Evolutionary conservation across 2,329 filamentous ascomycete genomes (phyloP).

Genomic region (Fusarium fracticaudum): DNA sequence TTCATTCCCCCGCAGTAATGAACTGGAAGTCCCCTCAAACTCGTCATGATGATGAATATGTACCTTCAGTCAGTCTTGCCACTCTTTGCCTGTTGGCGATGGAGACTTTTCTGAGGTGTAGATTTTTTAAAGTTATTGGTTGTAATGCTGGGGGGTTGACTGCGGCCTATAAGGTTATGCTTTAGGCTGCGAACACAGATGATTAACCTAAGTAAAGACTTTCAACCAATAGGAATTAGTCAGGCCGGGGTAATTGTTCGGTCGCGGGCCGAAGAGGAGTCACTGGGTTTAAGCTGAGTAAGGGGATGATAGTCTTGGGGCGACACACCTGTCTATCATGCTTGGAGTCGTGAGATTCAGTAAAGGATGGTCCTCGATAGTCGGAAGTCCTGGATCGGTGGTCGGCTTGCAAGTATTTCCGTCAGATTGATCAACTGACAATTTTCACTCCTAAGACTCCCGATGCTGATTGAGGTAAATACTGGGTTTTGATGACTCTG

Average conservation of each 20-base stretch:
- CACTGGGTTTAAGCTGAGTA: neutral
- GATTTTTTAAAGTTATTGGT: neutral
- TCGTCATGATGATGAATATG: neutral
- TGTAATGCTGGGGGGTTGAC: fast-evolving
- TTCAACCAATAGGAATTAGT: neutral
- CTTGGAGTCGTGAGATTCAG: neutral
- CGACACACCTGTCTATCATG: neutral
- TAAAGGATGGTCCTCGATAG: no score
- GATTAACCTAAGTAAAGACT: neutral
- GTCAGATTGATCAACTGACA: neutral
- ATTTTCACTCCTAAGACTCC: neutral
- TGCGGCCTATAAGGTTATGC: no score
- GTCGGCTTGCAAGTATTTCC: neutral
- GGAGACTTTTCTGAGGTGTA: no score
- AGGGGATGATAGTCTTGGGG: neutral
- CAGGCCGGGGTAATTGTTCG: neutral
- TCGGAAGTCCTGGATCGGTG: no score
- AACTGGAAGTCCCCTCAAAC: neutral
- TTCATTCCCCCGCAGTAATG: neutral
- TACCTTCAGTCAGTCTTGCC: fast-evolving
- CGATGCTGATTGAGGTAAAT: neutral
- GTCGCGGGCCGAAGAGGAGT: neutral
- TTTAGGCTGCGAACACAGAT: no score
- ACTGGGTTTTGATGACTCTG: neutral
- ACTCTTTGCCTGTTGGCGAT: neutral